Evolutionary conservation across 2,329 filamentous ascomycete species (phyloP).

Genomic region (Penicillium sp.): DNA sequence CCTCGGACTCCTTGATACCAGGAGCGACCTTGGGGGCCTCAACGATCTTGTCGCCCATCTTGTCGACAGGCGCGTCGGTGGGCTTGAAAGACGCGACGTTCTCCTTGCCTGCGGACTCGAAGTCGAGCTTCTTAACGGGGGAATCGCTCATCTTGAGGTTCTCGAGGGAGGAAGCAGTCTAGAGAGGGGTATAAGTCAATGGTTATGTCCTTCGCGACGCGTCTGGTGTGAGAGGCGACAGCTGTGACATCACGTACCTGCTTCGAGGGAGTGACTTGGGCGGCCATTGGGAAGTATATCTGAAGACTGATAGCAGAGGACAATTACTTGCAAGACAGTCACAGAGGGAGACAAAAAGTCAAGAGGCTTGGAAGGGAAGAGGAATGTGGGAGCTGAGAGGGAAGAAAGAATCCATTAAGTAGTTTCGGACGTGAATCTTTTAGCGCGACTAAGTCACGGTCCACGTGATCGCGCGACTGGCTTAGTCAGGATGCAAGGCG

Average conservation of each 20-base stretch:
- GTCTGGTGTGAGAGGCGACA: conserved; percentile 29
- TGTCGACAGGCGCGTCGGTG: conserved; percentile 52
- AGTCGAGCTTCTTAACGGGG: conserved; percentile 83
- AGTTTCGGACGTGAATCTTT: conserved; percentile 30
- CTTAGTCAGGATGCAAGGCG: conserved; percentile 18
- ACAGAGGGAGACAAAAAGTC: conserved; percentile 16
- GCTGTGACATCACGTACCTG: conserved; percentile 53
- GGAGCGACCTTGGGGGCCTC: conserved; percentile 43
- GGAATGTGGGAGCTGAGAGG: conserved; percentile 24
- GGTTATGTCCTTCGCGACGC: conserved; percentile 28
- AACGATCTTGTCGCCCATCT: conserved; percentile 47
- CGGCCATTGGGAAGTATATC: conserved; percentile 57
- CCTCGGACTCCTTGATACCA: conserved; percentile 62
- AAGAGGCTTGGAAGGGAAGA: conserved; percentile 24
- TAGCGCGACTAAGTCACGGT: conserved; percentile 40
- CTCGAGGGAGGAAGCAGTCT: conserved; percentile 85
- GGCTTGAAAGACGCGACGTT: conserved; percentile 57
- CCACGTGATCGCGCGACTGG: conserved; percentile 35
- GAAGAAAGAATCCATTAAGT: conserved; percentile 33
- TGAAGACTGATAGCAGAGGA: conserved; percentile 27
- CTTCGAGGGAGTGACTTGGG: conserved; percentile 69
- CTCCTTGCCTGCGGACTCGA: conserved; percentile 71
- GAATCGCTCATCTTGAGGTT: conserved; percentile 84
- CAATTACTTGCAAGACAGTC: conserved; percentile 19
- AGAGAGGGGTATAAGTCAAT: conserved; percentile 37